Evolutionary conservation across 73 alveolate species (phyloP).

Genomic region (Effrenium voratum): DNA sequence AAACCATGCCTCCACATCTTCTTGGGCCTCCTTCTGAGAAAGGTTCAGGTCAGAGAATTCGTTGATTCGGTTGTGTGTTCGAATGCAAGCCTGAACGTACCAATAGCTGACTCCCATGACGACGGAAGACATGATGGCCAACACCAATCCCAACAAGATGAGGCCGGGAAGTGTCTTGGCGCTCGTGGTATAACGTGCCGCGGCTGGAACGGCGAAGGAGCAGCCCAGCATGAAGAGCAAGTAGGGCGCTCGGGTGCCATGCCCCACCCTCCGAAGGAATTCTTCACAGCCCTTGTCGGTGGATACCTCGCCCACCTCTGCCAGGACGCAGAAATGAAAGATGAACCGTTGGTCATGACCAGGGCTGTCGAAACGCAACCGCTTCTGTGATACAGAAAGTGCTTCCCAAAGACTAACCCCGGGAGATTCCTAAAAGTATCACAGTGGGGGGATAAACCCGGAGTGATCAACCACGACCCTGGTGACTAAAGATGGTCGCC

Average conservation of each 20-base stretch:
- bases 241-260: slow-evolving; percentile 38
- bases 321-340: too few relatives aligned
- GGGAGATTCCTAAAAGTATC: too few relatives aligned
- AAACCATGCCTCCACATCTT: slow-evolving; percentile 42
- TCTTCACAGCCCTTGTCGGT: slow-evolving; percentile 55
- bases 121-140: background rate
- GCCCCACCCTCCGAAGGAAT: slow-evolving; percentile 39
- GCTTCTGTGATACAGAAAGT: too few relatives aligned
- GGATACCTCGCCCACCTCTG: background rate
- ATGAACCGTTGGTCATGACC: too few relatives aligned
- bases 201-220: slow-evolving; percentile 40
- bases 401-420: too few relatives aligned
- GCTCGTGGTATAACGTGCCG: background rate
- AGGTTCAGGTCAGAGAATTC: slow-evolving; percentile 23
- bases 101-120: background rate
- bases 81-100: slow-evolving; percentile 3
- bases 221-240: slow-evolving; percentile 53
- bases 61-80: background rate
- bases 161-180: slow-evolving; percentile 60
- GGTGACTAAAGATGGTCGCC: too few relatives aligned
- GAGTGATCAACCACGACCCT: too few relatives aligned
- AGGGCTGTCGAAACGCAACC: too few relatives aligned
- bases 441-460: too few relatives aligned
- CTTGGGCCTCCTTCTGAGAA: slow-evolving; percentile 21
- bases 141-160: background rate